Evolutionary conservation across 2,329 filamentous ascomycete species (phyloP).

Genomic region (Neofusicoccum umdonicola): DNA sequence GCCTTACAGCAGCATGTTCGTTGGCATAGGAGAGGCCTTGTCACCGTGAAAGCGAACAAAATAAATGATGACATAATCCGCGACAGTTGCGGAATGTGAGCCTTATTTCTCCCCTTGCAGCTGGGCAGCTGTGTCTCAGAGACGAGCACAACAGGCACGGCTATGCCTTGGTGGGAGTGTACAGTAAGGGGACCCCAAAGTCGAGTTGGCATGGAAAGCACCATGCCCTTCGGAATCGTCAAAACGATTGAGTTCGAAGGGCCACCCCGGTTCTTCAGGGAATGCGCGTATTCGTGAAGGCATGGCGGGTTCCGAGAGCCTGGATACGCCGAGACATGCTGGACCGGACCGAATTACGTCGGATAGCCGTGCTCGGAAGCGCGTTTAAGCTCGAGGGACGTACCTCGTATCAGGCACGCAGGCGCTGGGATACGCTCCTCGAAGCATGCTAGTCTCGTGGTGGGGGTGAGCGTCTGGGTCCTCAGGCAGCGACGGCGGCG

Average conservation of each 20-base stretch:
- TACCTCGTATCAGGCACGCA: neutral
- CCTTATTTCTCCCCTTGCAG: no score
- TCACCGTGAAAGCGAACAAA: no score
- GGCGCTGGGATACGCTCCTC: neutral
- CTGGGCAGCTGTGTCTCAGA: no score
- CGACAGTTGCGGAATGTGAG: no score
- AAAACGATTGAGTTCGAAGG: neutral
- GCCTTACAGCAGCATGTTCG: no score
- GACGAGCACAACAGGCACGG: no score
- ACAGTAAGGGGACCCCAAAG: no score
- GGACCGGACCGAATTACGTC: neutral
- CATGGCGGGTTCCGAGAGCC: neutral
- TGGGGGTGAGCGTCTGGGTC: neutral
- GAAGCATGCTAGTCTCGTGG: neutral
- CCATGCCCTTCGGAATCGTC: no score
- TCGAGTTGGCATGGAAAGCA: no score
- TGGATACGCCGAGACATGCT: neutral
- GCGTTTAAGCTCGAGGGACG: neutral
- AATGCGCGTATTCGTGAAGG: neutral
- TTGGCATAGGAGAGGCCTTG: no score
- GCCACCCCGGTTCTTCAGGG: neutral
- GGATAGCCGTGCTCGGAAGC: neutral
- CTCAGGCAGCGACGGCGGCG: neutral
- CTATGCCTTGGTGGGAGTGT: no score
- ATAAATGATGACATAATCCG: neutral